Percentiles rank a stretch among this genome's conserved stretches.
These are phyloP conservation scores for Dispira simplex DNA, from an alignment of 192 early-diverging fungal genomes.

Conservation along the genomic window DNA sequence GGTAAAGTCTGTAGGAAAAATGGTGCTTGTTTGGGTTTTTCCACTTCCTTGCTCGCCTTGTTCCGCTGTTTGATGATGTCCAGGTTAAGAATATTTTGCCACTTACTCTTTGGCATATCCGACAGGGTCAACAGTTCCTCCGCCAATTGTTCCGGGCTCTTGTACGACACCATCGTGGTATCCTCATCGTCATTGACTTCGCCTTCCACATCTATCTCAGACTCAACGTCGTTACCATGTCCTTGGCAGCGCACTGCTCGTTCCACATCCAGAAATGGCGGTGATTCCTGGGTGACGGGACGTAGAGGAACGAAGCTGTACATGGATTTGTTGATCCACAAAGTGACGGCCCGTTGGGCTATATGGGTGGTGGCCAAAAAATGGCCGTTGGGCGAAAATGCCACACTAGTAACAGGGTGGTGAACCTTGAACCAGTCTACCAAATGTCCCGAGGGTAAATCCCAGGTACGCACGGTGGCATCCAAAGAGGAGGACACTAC, in stretches of 20 bases:
- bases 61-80: constrained; percentile 90
- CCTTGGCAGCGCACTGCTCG: constrained; percentile 20
- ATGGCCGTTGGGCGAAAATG: constrained; percentile 84
- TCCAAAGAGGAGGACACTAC: constrained; percentile 72
- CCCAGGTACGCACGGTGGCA: constrained; percentile 87
- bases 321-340: constrained; percentile 85
- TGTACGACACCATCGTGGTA: constrained; percentile 3
- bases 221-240: constrained; percentile 6
- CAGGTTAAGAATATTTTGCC: constrained; percentile 82
- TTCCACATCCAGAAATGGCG: constrained; percentile 35
- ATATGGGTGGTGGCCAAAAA: constrained; percentile 87
- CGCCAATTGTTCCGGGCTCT: constrained; percentile 1
- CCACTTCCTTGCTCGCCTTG: constrained; percentile 77
- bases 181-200: constrained; percentile 34
- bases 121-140: constrained; percentile 83
- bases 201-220: constrained; percentile 16
- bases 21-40: constrained; percentile 75
- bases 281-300: constrained; percentile 41
- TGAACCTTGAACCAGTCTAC: constrained; percentile 71
- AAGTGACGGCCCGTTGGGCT: constrained; percentile 76
- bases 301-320: constrained; percentile 55
- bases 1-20: constrained; percentile 61
- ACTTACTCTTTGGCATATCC: constrained; percentile 60
- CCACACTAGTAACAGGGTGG: constrained; percentile 62
- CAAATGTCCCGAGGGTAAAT: constrained; percentile 80